A percentile compares a stretch with the other conserved stretches of the same genome.
Conservation (phyloP, 305 asterid genomes). For the Solanum hybrid region DNA sequence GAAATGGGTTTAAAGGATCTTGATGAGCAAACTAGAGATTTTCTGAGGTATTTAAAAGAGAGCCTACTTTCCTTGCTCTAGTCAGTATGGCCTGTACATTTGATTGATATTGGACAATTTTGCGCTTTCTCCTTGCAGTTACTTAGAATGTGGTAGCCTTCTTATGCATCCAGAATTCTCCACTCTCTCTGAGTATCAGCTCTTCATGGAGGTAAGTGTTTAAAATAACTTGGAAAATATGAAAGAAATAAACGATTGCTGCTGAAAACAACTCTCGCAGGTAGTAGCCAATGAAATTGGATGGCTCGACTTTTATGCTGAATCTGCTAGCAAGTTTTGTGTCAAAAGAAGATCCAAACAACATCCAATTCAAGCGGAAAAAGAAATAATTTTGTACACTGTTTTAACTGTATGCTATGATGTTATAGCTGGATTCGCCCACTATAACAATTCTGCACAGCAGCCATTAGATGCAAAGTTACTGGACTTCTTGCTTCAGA, state of each 20-base stretch:
- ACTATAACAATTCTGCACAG: constrained; percentile 49
- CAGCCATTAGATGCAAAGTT: constrained; percentile 43
- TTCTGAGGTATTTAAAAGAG: constrained; percentile 39
- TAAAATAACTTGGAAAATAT: neutral
- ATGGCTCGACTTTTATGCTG: constrained; percentile 75
- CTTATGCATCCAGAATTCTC: constrained; percentile 58
- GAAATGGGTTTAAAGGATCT: constrained; percentile 51
- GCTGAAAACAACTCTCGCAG: constrained; percentile 15
- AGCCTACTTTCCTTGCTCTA: neutral
- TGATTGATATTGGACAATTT: neutral
- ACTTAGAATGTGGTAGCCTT: constrained; percentile 73
- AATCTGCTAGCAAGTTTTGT: constrained; percentile 19
- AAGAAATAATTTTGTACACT: constrained; percentile 46
- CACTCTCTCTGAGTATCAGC: constrained; percentile 55
- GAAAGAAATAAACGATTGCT: neutral
- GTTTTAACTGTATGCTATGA: constrained; percentile 66
- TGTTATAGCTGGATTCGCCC: constrained; percentile 68
- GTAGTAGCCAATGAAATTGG: constrained; percentile 64
- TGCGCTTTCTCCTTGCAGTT: constrained; percentile 29
- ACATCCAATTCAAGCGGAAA: constrained; percentile 59
- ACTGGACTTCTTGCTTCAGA: constrained; percentile 56
- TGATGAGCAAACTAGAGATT: constrained; percentile 49
- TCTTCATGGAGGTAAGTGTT: constrained; percentile 60
- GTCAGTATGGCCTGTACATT: neutral
- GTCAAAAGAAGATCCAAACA: constrained; percentile 48